Conservation (phyloP, 176 grass and related monocot genomes). For the Poa pratensis region DNA sequence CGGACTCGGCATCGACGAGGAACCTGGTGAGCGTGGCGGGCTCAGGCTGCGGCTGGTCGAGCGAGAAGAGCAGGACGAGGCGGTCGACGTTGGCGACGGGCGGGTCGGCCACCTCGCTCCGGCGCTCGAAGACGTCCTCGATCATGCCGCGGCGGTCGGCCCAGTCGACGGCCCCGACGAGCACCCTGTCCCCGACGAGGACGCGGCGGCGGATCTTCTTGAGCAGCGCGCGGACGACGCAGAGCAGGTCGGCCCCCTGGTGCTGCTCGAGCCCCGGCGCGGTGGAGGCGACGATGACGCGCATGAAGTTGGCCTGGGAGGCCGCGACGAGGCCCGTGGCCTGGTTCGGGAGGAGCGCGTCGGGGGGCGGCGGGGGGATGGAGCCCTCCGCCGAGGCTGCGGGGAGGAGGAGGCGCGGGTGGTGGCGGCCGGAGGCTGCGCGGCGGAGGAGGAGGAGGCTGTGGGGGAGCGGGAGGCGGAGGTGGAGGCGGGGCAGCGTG, state of each 20-base stretch:
- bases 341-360: constrained; percentile 66
- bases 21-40: constrained; percentile 87
- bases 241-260: constrained; percentile 72
- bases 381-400: background rate
- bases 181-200: constrained; percentile 83
- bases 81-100: constrained; percentile 85
- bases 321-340: constrained; percentile 79
- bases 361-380: constrained; percentile 26
- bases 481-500: constrained; percentile 29
- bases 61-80: constrained; percentile 77
- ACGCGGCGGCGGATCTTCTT: constrained; percentile 96
- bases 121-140: constrained; percentile 82
- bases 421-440: constrained; percentile 19
- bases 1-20: constrained; percentile 86
- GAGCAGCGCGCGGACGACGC: constrained; percentile 82
- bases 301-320: constrained; percentile 96
- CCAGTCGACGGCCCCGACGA: constrained; percentile 81
- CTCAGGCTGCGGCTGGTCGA: constrained; percentile 77
- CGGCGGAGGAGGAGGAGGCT: constrained; percentile 33
- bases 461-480: background rate
- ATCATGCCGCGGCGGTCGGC: constrained; percentile 72
- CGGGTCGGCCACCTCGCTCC: constrained; percentile 69
- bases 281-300: constrained; percentile 72
- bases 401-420: constrained; percentile 46
- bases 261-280: constrained; percentile 46